Conservation (phyloP, 805 yeast species). For the Kregervanrija pseudodelftensis region DNA sequence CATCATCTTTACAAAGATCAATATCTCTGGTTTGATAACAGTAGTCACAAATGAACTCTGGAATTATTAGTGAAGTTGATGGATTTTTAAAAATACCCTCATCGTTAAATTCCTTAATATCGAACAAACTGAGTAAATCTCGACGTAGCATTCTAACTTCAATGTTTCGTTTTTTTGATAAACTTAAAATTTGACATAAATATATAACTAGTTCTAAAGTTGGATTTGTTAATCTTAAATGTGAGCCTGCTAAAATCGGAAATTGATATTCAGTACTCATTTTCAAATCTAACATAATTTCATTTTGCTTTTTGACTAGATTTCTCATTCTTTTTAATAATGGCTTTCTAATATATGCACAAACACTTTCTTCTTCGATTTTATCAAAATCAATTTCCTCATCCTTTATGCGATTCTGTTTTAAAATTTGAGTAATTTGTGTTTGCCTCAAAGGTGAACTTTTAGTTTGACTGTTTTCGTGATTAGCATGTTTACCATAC, state of each 20-base stretch:
- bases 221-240: slow-evolving; percentile 54
- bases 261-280: slow-evolving; percentile 59
- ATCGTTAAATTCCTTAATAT: slow-evolving; percentile 75
- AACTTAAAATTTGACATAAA: slow-evolving; percentile 61
- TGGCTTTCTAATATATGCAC: slow-evolving; percentile 53
- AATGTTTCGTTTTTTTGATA: slow-evolving; percentile 55
- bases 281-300: slow-evolving; percentile 60
- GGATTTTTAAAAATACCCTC: slow-evolving; percentile 73
- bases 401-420: slow-evolving; percentile 30
- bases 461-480: slow-evolving; percentile 8
- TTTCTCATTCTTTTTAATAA: slow-evolving; percentile 59
- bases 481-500: background rate
- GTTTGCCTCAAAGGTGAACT: slow-evolving; percentile 56
- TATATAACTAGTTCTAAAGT: slow-evolving; percentile 72
- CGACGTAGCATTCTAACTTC: slow-evolving; percentile 73
- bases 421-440: slow-evolving; percentile 52
- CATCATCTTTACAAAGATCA: slow-evolving; percentile 73
- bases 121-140: slow-evolving; percentile 65
- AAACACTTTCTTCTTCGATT: slow-evolving; percentile 37
- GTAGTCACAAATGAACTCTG: slow-evolving; percentile 68
- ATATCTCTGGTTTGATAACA: slow-evolving; percentile 71
- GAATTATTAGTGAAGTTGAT: slow-evolving; percentile 56
- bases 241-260: slow-evolving; percentile 74
- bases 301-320: slow-evolving; percentile 62
- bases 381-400: slow-evolving; percentile 11